Evolutionary conservation across 139 green algal species (phyloP).

Genomic region (Raphidocelis subcapitata): DNA sequence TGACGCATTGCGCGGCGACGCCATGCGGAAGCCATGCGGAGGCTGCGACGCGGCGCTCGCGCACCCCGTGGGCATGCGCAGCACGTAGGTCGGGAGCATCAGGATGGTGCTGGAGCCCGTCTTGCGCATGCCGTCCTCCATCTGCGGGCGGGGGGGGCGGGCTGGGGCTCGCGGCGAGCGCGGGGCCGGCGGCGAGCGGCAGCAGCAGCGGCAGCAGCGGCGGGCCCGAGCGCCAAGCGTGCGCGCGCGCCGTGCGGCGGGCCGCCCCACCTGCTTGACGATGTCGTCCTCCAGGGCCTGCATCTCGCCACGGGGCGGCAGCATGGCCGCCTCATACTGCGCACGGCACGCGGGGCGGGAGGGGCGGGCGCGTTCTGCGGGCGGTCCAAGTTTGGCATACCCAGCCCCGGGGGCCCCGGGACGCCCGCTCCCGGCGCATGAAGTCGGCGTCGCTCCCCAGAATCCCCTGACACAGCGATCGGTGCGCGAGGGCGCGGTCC

Average conservation of each 20-base stretch:
- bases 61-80: slow-evolving; percentile 38
- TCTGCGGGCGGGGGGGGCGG: slow-evolving; percentile 24
- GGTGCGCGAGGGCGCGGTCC: too few relatives aligned
- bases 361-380: background rate
- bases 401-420: background rate
- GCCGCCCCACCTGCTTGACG: slow-evolving; percentile 24
- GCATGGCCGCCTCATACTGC: slow-evolving; percentile 24
- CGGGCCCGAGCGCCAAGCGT: background rate
- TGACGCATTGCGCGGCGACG: background rate
- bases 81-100: slow-evolving; percentile 56
- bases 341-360: background rate
- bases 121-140: slow-evolving; percentile 29
- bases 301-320: slow-evolving; percentile 27
- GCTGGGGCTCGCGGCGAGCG: background rate
- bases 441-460: background rate
- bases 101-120: slow-evolving; percentile 37
- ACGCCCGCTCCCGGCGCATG: background rate
- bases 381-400: background rate
- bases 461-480: background rate
- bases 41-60: too few relatives aligned
- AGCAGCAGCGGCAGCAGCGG: background rate
- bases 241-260: background rate
- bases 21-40: background rate
- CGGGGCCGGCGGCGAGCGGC: background rate
- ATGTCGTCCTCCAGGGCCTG: slow-evolving; percentile 41